Percentiles rank a stretch among this genome's conserved stretches.
phyloP scores from a whole-genome alignment of 371 early-diverging fungal species.

The Blakeslea trispora region DNA sequence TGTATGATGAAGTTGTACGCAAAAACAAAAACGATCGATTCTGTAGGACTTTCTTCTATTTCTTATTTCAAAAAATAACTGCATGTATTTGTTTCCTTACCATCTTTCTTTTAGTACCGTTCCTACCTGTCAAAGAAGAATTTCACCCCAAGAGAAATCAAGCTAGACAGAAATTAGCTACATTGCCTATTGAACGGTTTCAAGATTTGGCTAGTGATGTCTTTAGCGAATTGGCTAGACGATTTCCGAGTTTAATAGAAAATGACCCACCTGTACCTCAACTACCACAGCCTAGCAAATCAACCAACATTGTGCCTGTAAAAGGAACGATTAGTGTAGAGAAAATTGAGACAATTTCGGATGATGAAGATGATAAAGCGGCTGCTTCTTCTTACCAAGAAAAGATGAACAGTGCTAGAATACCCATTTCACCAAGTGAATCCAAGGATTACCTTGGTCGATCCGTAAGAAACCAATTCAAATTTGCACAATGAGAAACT shows the following conservation, averaged over 20 bases:
- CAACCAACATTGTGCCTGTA: slow-evolving; percentile 50
- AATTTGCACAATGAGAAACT: not conserved
- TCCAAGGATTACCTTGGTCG: slow-evolving; percentile 20
- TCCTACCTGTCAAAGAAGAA: slow-evolving; percentile 77
- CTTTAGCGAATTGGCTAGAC: slow-evolving; percentile 73
- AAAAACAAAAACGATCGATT: slow-evolving; percentile 57
- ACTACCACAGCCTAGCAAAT: slow-evolving; percentile 39
- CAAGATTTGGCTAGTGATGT: slow-evolving; percentile 91
- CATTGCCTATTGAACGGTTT: slow-evolving; percentile 81
- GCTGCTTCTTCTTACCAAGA: not conserved
- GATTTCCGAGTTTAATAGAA: slow-evolving; percentile 56
- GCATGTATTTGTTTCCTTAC: not conserved
- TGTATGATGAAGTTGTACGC: slow-evolving; percentile 90
- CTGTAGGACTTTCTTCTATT: not conserved
- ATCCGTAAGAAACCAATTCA: slow-evolving; percentile 9
- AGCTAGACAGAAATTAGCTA: slow-evolving; percentile 95
- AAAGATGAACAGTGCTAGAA: not conserved
- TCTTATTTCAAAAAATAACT: too few relatives aligned
- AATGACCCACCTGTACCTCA: slow-evolving; percentile 45
- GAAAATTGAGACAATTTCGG: slow-evolving; percentile 21
- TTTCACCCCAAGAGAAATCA: slow-evolving; percentile 95
- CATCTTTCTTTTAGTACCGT: slow-evolving; percentile 68
- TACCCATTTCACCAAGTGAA: slow-evolving; percentile 12
- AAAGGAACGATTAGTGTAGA: slow-evolving; percentile 51
- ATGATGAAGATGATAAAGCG: slow-evolving; percentile 13